Percentiles rank a stretch among this genome's conserved stretches.
Conservation (phyloP, 2,329 filamentous ascomycete genomes). For the Ceratocystis variospora region DNA sequence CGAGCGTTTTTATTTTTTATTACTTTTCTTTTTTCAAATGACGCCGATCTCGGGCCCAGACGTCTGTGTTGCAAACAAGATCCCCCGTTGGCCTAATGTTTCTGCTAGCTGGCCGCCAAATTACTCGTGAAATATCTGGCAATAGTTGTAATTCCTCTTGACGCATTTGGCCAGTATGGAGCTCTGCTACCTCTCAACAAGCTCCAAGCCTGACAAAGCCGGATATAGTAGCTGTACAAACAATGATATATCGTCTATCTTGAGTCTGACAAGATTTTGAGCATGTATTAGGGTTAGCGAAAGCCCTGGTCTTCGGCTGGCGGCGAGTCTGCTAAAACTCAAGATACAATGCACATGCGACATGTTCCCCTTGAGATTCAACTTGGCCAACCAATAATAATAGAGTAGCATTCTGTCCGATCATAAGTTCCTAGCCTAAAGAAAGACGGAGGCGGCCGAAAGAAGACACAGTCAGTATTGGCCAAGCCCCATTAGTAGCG, state of each 20-base stretch:
- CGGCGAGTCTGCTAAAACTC: no score
- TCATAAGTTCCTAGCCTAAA: constrained; percentile 1
- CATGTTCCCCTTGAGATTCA: not conserved
- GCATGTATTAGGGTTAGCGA: no score
- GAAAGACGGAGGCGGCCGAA: not conserved
- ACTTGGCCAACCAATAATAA: not conserved
- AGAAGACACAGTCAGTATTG: not conserved
- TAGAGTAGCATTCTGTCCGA: not conserved
- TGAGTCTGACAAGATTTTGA: no score
- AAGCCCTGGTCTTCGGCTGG: no score
- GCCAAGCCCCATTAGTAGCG: not conserved
- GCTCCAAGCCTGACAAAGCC: not conserved
- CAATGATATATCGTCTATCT: no score
- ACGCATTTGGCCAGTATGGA: not conserved
- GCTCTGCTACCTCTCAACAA: not conserved
- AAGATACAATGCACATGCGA: not conserved
- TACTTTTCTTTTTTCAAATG: not conserved
- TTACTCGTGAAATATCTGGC: not conserved
- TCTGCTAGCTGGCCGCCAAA: no score
- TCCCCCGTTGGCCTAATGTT: no score
- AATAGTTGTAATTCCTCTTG: not conserved
- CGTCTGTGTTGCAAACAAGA: not conserved
- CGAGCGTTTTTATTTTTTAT: not conserved
- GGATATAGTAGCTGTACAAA: no score
- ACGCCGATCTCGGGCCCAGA: constrained; percentile 4